phyloP scores from a whole-genome alignment of 345 rosid genomes.

The Hibiscus mutabilis region DNA sequence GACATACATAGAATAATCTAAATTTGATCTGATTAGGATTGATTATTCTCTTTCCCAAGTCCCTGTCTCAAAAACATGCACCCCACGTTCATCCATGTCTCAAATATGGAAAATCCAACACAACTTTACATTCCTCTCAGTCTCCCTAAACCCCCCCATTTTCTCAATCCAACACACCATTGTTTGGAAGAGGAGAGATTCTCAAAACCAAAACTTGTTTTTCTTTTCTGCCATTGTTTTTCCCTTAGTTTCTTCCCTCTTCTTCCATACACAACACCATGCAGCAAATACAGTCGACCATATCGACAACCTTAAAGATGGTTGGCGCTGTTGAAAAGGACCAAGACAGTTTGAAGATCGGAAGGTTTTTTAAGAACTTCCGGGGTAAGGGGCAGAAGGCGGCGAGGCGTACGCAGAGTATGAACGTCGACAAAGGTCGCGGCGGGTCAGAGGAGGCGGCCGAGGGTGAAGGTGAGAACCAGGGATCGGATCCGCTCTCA shows the following conservation, averaged over 20 bases:
- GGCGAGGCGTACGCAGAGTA: slow-evolving; percentile 39
- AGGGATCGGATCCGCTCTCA: slow-evolving; percentile 17
- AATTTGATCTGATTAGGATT: neutral
- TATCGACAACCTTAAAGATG: slow-evolving; percentile 23
- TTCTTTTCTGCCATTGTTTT: too few species aligned
- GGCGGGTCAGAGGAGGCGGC: slow-evolving; percentile 27
- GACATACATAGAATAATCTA: neutral
- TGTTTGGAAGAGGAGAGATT: slow-evolving; percentile 16
- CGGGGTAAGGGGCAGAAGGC: slow-evolving; percentile 37
- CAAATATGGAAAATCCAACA: slow-evolving; percentile 6
- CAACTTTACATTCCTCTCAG: slow-evolving; percentile 4
- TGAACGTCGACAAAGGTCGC: slow-evolving; percentile 33
- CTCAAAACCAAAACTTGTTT: neutral
- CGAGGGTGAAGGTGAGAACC: slow-evolving; percentile 10
- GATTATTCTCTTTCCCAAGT: too few species aligned
- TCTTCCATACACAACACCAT: neutral
- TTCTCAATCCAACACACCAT: neutral
- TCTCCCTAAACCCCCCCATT: neutral
- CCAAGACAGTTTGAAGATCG: neutral
- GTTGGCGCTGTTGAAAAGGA: slow-evolving; percentile 35
- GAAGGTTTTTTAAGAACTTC: slow-evolving; percentile 41
- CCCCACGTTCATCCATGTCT: slow-evolving; percentile 41
- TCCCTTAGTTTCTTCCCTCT: neutral
- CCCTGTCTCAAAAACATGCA: slow-evolving; percentile 31
- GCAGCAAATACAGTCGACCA: neutral